These are phyloP conservation scores for Penicillium sp. DNA, from an alignment of 2,329 filamentous ascomycete species.

Conservation along the genomic window DNA sequence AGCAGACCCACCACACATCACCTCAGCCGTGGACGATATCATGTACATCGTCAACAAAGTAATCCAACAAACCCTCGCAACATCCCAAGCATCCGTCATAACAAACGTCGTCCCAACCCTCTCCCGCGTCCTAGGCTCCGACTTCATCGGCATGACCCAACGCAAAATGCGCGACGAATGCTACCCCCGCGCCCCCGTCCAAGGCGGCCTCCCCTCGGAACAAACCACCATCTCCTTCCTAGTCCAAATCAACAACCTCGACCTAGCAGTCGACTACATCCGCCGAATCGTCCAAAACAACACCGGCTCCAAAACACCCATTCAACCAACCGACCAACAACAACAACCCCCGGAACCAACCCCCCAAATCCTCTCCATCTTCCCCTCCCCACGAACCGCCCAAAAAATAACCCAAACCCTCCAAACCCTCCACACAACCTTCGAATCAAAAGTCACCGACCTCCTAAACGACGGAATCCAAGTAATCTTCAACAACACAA, in stretches of 20 bases:
- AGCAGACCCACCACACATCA: conserved; percentile 82
- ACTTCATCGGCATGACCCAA: conserved; percentile 96
- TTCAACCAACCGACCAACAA: conserved; percentile 4
- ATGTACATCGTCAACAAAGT: conserved; percentile 99
- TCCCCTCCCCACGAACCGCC: conserved; percentile 76
- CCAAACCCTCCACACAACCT: conserved; percentile 64
- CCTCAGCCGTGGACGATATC: conserved; percentile 93
- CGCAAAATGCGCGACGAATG: conserved; percentile 96
- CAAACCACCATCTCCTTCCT: conserved; percentile 85
- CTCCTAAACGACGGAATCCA: conserved; percentile 78
- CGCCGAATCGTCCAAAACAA: conserved; percentile 74
- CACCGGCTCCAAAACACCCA: conserved; percentile 43
- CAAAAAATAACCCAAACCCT: conserved; percentile 65
- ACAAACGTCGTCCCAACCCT: conserved; percentile 74
- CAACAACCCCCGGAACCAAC: conserved; percentile 21
- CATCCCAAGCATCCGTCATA: conserved; percentile 75
- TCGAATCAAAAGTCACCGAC: conserved; percentile 73
- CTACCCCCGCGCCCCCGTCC: conserved; percentile 74
- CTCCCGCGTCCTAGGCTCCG: conserved; percentile 73
- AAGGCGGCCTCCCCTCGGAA: conserved; percentile 80
- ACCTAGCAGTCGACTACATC: conserved; percentile 87
- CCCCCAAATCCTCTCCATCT: conserved; percentile 57
- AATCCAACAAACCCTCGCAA: conserved; percentile 78
- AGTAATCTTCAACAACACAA: conserved; percentile 81
- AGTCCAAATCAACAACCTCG: conserved; percentile 91